These are phyloP conservation scores for Litchi chinensis DNA, from an alignment of 345 rosid species.

Conservation along the genomic window DNA sequence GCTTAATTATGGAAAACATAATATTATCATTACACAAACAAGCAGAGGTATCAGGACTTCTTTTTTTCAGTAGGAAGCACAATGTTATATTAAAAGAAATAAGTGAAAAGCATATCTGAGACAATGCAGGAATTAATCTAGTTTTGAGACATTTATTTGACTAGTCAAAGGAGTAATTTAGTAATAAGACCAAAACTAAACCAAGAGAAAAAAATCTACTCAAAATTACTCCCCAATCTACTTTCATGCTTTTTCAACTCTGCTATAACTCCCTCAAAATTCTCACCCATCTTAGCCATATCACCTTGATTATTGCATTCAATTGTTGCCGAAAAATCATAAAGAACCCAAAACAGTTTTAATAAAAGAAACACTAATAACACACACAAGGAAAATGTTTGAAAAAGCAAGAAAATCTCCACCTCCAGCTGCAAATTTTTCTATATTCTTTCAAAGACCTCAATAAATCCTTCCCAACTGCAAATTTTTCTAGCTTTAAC, in stretches of 20 bases:
- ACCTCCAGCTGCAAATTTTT: no score
- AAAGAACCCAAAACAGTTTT: no score
- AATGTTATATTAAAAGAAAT: neutral
- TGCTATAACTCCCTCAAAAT: neutral
- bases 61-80: neutral
- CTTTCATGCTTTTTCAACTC: neutral
- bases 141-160: neutral
- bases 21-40: neutral
- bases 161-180: neutral
- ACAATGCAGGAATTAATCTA: neutral
- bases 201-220: neutral
- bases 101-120: neutral
- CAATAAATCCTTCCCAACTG: neutral
- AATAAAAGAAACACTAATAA: no score
- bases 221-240: neutral
- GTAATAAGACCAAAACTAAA: neutral
- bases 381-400: no score
- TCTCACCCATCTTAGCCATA: neutral
- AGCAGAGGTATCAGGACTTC: neutral
- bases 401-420: neutral
- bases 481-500: neutral
- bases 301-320: no score
- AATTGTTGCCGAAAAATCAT: no score
- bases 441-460: neutral
- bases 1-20: neutral